Conservation (phyloP, 768 basidiomycete species). For the Naematelia encephala region DNA sequence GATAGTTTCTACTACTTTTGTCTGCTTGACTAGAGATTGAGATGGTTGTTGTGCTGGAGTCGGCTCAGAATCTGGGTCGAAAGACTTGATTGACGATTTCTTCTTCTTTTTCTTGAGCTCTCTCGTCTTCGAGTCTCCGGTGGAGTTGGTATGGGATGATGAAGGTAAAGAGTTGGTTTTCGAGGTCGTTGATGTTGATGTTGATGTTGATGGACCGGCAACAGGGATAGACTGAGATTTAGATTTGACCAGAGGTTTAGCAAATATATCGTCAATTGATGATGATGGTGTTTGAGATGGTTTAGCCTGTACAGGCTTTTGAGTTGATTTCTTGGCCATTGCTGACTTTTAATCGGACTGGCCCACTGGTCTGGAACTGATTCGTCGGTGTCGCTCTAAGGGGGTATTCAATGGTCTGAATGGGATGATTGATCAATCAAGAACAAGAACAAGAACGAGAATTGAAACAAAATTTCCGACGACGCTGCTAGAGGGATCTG, state of each 20-base stretch:
- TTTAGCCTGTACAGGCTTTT: neutral
- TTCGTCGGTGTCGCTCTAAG: neutral
- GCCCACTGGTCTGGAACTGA: neutral
- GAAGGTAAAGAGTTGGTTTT: slow-evolving; percentile 3
- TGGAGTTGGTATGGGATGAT: slow-evolving; percentile 1
- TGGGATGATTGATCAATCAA: neutral
- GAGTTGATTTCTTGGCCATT: neutral
- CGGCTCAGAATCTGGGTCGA: slow-evolving; percentile 4
- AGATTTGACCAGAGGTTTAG: neutral
- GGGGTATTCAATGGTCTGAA: no score
- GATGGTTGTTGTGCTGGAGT: no score
- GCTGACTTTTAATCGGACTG: no score
- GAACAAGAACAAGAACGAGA: neutral
- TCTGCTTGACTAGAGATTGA: neutral
- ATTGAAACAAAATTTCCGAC: neutral
- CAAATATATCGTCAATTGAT: slow-evolving; percentile 33
- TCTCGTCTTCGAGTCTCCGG: neutral
- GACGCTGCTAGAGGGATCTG: no score
- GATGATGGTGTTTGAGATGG: neutral
- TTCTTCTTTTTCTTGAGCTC: slow-evolving; percentile 37
- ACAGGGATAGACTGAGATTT: slow-evolving; percentile 1
- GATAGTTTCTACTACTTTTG: slow-evolving; percentile 15
- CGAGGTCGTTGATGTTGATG: slow-evolving; percentile 7
- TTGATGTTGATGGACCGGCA: neutral
- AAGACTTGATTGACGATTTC: slow-evolving; percentile 17